A percentile compares a stretch with the other conserved stretches of the same genome.
phyloP scores from a whole-genome alignment of 768 basidiomycete species.

The Boletus huronensis region DNA sequence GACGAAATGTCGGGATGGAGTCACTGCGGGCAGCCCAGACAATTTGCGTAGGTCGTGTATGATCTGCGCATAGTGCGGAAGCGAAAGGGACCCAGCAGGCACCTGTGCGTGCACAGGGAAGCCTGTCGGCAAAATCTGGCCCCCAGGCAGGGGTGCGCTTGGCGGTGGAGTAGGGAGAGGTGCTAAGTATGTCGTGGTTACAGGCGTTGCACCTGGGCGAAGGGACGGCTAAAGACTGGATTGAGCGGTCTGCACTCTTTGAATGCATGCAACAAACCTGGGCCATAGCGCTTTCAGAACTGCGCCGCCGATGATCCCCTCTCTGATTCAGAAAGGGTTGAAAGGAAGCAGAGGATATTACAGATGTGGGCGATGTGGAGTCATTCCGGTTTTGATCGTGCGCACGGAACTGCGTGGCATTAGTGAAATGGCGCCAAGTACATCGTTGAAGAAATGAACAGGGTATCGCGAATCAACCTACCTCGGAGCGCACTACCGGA shows the following conservation, averaged over 20 bases:
- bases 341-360: not conserved
- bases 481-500: conserved; percentile 11
- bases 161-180: conserved; percentile 23
- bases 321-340: conserved; percentile 6
- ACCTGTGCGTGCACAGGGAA: conserved; percentile 12
- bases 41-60: not conserved
- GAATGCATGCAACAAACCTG: conserved; percentile 18
- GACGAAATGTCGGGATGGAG: conserved; percentile 1
- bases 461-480: conserved; percentile 1
- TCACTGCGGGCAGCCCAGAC: conserved; percentile 1
- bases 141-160: conserved; percentile 2
- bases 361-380: conserved; percentile 7
- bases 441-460: not conserved
- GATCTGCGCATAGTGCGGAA: conserved; percentile 1
- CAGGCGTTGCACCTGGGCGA: conserved; percentile 8
- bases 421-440: not conserved
- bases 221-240: conserved; percentile 8
- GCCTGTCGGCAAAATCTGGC: conserved; percentile 7
- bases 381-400: conserved; percentile 6
- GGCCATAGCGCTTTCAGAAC: conserved; percentile 13
- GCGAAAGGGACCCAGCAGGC: conserved; percentile 8
- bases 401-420: not conserved
- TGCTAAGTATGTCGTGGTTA: conserved; percentile 14
- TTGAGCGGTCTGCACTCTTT: not conserved
- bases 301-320: conserved; percentile 6